These are phyloP conservation scores for Onygenales sp. DNA, from an alignment of 2,329 filamentous ascomycete species.

Conservation along the genomic window DNA sequence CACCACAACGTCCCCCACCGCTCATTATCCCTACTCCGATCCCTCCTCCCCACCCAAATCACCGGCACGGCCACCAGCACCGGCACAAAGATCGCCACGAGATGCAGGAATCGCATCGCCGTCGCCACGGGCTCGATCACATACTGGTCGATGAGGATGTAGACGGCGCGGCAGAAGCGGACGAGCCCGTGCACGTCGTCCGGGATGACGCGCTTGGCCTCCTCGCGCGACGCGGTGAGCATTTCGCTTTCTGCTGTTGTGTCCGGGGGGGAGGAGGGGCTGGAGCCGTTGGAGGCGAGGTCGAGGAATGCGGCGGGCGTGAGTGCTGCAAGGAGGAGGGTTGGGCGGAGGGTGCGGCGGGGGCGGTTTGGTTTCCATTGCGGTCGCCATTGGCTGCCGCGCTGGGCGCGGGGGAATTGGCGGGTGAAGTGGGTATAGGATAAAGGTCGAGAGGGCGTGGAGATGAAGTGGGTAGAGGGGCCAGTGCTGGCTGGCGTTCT, in stretches of 20 bases:
- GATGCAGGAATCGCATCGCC: conserved; percentile 74
- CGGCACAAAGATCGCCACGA: conserved; percentile 82
- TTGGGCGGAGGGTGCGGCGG: conserved; percentile 44
- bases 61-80: conserved; percentile 71
- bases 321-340: conserved; percentile 31
- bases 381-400: conserved; percentile 10
- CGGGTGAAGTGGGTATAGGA: background rate
- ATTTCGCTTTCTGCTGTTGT: conserved; percentile 76
- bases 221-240: conserved; percentile 69
- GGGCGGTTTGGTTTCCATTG: conserved; percentile 23
- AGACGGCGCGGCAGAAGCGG: conserved; percentile 48
- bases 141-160: conserved; percentile 56
- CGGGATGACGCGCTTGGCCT: conserved; percentile 61
- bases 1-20: conserved; percentile 81
- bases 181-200: conserved; percentile 52
- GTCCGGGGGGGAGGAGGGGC: conserved; percentile 28
- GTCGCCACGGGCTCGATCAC: conserved; percentile 72
- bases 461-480: conserved; percentile 2
- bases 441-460: conserved; percentile 1
- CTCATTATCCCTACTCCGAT: conserved; percentile 60
- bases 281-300: conserved; percentile 42
- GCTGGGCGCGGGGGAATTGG: conserved; percentile 13
- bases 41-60: conserved; percentile 66
- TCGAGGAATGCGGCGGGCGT: conserved; percentile 51
- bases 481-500: conserved; percentile 3